Percentiles rank a stretch among this genome's conserved stretches.
Evolutionary conservation across 1,139 yeast genomes (phyloP).

Genomic region (Yamadazyma sp.): DNA sequence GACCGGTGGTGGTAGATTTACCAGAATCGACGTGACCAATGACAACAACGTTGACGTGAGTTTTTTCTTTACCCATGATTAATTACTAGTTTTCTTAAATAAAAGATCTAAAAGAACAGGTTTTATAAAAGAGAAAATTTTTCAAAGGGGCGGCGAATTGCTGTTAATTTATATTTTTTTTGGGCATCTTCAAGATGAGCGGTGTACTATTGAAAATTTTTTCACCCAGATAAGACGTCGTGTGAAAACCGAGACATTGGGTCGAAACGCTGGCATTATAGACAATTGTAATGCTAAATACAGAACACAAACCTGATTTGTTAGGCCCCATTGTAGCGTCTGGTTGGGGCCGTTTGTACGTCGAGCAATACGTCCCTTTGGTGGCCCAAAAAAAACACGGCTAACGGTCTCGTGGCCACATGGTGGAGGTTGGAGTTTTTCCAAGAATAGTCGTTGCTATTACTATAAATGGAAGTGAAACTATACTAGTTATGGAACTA

Average conservation of each 20-base stretch:
- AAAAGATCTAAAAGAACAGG: slow-evolving; percentile 6
- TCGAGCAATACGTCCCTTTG: no score
- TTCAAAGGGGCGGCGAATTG: slow-evolving; percentile 12
- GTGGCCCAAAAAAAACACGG: no score
- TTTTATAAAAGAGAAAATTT: slow-evolving; percentile 6
- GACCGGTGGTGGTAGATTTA: slow-evolving; percentile 85
- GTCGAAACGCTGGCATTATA: no score
- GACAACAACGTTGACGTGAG: slow-evolving; percentile 99
- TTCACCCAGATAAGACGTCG: slow-evolving; percentile 4
- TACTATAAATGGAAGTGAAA: no score
- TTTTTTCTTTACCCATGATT: slow-evolving; percentile 13
- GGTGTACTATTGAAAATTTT: slow-evolving; percentile 6
- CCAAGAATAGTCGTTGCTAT: no score
- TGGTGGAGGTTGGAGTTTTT: no score
- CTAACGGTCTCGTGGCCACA: no score
- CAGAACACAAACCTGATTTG: neutral
- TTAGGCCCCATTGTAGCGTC: no score
- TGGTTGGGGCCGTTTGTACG: no score
- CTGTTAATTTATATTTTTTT: slow-evolving; percentile 10
- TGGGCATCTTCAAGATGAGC: slow-evolving; percentile 1
- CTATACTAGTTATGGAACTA: no score
- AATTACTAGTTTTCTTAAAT: slow-evolving; percentile 28
- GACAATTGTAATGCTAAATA: neutral
- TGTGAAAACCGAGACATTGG: neutral
- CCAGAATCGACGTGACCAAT: slow-evolving; percentile 99